These are phyloP conservation scores for Fusarium nodosum DNA, from an alignment of 2,329 filamentous ascomycete genomes.

Conservation along the genomic window DNA sequence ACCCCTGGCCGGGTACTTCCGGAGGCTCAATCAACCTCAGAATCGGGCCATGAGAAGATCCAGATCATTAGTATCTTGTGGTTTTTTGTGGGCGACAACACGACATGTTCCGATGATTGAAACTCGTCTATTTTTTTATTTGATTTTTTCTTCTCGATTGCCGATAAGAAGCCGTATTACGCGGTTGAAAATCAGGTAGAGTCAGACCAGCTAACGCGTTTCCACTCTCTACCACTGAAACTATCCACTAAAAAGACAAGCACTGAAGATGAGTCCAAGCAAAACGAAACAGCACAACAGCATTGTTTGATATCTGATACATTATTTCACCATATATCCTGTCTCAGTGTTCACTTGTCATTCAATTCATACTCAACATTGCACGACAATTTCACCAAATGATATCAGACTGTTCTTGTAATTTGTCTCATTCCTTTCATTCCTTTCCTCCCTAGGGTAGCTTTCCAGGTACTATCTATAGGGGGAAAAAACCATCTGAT, in stretches of 20 bases:
- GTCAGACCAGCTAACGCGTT: not conserved
- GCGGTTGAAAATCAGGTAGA: not conserved
- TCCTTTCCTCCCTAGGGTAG: not conserved
- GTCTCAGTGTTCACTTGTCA: not conserved
- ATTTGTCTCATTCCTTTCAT: not conserved
- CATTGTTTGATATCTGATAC: not conserved
- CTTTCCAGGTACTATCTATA: not conserved
- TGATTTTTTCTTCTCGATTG: not conserved
- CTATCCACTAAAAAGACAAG: not conserved
- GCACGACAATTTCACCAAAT: fast-evolving
- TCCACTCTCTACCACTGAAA: not conserved
- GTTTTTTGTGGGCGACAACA: slow-evolving; percentile 15
- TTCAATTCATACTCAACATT: not conserved
- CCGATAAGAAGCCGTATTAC: slow-evolving; percentile 6
- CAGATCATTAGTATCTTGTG: slow-evolving; percentile 6
- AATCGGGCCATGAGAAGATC: slow-evolving; percentile 26
- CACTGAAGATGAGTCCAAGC: not conserved
- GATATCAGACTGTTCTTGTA: not conserved
- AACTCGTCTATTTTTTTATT: slow-evolving; percentile 5
- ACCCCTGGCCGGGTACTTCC: slow-evolving; percentile 36
- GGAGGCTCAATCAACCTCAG: slow-evolving; percentile 21
- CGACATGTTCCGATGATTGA: slow-evolving; percentile 9
- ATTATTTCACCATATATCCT: not conserved
- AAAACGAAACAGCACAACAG: not conserved
- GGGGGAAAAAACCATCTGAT: slow-evolving; percentile 30